A percentile compares a stretch with the other conserved stretches of the same genome.
Conservation (phyloP, 495 filamentous ascomycete species). For the Trichoderma parareesei region DNA sequence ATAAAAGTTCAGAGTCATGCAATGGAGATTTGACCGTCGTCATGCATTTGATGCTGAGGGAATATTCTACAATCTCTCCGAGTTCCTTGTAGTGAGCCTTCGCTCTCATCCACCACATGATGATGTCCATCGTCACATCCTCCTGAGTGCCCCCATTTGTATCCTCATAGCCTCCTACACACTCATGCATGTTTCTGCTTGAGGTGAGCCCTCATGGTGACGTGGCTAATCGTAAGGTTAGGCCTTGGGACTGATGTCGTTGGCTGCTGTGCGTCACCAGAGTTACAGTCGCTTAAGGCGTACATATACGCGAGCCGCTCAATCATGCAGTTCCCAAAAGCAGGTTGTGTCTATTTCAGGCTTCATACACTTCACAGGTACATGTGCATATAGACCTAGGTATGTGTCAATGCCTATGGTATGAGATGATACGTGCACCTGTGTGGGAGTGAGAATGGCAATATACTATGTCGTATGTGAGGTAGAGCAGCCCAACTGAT, state of each 20-base stretch:
- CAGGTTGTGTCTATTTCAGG: background rate
- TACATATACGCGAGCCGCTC: background rate
- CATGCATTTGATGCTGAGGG: no score
- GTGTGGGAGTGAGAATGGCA: background rate
- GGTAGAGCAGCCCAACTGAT: conserved; percentile 3
- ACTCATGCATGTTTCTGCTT: background rate
- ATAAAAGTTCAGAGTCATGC: no score
- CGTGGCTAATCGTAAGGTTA: background rate
- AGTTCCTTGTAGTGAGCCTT: no score
- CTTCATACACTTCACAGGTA: background rate
- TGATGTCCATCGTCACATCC: no score
- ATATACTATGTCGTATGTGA: background rate
- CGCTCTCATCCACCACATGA: no score
- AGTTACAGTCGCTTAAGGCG: conserved; percentile 6
- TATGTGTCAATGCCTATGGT: no score
- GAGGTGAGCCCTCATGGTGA: background rate
- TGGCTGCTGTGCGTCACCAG: background rate
- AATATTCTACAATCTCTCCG: no score
- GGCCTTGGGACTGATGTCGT: background rate
- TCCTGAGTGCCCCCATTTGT: no score
- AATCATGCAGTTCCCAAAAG: background rate
- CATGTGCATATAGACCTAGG: background rate
- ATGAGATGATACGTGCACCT: no score
- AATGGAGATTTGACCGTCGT: no score
- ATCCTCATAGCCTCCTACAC: background rate